Evolutionary conservation across 495 filamentous ascomycete species (phyloP), one percentile per base, ranked within the genome.

Genomic region (Xylaria curta): DNA sequence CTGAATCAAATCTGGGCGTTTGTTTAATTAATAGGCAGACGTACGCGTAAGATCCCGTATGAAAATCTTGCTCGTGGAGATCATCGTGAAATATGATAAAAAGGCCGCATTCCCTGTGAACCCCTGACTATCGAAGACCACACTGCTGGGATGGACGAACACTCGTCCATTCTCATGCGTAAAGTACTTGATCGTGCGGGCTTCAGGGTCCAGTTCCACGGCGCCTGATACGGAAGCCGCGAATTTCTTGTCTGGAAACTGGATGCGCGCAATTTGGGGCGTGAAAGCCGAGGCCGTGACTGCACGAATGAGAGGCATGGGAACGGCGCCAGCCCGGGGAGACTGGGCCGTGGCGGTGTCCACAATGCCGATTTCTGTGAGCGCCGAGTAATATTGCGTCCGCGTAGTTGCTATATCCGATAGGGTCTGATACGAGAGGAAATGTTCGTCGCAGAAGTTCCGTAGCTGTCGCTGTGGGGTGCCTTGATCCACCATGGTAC

Each of bases 171-270:
- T 92, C 54, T 97, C 92, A 78, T 94, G 90, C 68, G 91, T 92
- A 78, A 92, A 98, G 83, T 94, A 98, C 78, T 92, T 94, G 80
- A 99, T 97, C 17, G 90, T 93, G 33, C 91, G 86, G 21, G 95
- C 95, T 81, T 98, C 96, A 0, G 95, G 95, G 75, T 99, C 96
- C 3, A 97, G 82, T 77, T 94, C 95, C 1, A 99, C 91, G 4
- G 96, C 92, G 36, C 96, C 96, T 2, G 92, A 90, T 67, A 94
- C 85, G 0, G 91, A 93, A 38, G 90, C 89, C 42, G 93, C 92
- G 81, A 96, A 99, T 78, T 97, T 97, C 86, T 97, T 95, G 81
- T 97, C 94, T 0, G 96, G 96, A 78, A 97, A 91, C 49, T 91
- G 90, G 79, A 99, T 97, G 56, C 94, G 90, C 31, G 93, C 94